Percentiles rank a stretch among this genome's conserved stretches.
Evolutionary conservation across 192 early-diverging fungal genomes (phyloP).

Genomic region (Backusella mclennaniae): DNA sequence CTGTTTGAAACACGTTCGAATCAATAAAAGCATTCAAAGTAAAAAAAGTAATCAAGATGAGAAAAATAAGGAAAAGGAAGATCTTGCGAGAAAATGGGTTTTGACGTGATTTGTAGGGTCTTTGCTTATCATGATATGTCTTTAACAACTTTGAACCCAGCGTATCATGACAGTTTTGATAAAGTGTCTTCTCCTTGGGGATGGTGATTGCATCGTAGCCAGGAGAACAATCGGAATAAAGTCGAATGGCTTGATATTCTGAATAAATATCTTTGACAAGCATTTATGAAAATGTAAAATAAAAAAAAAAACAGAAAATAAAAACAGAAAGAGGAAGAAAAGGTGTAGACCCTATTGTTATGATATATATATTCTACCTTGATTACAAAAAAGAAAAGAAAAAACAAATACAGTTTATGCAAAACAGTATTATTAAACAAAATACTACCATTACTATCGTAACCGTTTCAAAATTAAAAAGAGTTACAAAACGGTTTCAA

Average conservation of each 20-base stretch:
- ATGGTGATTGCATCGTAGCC: not conserved
- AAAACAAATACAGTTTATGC: not conserved
- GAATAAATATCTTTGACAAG: not conserved
- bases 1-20: slow-evolving; percentile 2
- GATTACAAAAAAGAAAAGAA: not conserved
- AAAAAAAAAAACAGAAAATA: not conserved
- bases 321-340: not conserved
- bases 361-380: not conserved
- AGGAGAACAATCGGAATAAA: not conserved
- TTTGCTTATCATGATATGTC: not conserved
- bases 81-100: not conserved
- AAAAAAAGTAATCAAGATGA: not conserved
- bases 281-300: not conserved
- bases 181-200: not conserved
- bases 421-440: not conserved
- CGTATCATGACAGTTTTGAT: not conserved
- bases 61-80: not conserved
- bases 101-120: not conserved
- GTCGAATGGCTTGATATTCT: not conserved
- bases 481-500: not conserved
- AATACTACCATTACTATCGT: not conserved
- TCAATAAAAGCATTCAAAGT: not conserved
- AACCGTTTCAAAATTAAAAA: not conserved
- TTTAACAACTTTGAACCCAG: not conserved
- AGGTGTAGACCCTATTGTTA: not conserved